These are phyloP conservation scores for Cucumis cinereus DNA, from an alignment of 306 rosid genomes.

Conservation along the genomic window DNA sequence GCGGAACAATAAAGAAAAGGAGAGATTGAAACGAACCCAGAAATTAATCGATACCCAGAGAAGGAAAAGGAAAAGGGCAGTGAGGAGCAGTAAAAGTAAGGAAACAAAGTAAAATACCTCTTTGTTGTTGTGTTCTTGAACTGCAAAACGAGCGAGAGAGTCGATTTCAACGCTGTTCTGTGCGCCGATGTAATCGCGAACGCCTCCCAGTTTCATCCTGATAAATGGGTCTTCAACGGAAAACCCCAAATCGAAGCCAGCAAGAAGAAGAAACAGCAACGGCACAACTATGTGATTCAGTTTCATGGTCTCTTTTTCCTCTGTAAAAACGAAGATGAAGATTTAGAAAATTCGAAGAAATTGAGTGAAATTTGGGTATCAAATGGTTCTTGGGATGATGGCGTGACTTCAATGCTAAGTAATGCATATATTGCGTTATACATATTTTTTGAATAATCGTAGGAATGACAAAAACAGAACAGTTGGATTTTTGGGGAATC, in stretches of 20 bases:
- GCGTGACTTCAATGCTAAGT: not conserved
- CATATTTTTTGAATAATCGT: too few relatives aligned
- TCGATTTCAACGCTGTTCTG: conserved; percentile 19
- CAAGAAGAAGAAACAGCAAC: not conserved
- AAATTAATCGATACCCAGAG: not conserved
- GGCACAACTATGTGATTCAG: not conserved
- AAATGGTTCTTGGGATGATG: not conserved
- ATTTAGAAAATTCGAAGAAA: not conserved
- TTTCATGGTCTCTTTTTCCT: not conserved
- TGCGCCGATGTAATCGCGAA: not conserved
- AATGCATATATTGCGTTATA: too few relatives aligned
- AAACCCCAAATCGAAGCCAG: not conserved
- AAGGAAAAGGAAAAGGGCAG: not conserved
- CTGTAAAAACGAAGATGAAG: not conserved
- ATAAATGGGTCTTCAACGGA: conserved; percentile 1
- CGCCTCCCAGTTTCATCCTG: conserved; percentile 9
- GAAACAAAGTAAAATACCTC: conserved; percentile 7
- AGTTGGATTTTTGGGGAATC: too few relatives aligned
- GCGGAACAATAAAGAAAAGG: not conserved
- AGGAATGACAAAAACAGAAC: too few relatives aligned
- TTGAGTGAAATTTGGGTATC: not conserved
- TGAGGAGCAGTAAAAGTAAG: not conserved
- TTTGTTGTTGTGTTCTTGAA: conserved; percentile 28
- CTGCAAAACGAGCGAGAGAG: conserved; percentile 34
- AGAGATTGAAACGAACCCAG: not conserved